Conservation (phyloP, 495 filamentous ascomycete species). For the Rhypophila decipiens region DNA sequence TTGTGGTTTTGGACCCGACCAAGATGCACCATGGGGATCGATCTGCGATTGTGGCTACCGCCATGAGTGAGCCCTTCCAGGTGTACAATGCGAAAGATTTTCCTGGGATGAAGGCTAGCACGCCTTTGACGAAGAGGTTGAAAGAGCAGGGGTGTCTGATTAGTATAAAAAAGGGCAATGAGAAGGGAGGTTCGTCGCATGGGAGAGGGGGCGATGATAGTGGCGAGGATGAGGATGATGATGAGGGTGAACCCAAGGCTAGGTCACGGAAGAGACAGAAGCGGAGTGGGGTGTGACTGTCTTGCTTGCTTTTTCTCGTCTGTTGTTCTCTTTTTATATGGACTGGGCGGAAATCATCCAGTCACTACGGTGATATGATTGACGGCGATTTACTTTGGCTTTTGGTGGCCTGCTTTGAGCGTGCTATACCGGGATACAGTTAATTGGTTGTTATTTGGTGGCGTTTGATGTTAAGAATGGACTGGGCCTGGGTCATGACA, state of each 20-base stretch:
- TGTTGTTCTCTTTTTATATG: no score
- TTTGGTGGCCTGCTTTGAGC: no score
- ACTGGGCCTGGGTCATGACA: no score
- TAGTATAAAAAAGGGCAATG: constrained; percentile 77
- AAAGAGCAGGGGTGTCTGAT: constrained; percentile 72
- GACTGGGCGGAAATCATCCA: no score
- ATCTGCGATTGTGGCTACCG: constrained; percentile 57
- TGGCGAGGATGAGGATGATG: constrained; percentile 41
- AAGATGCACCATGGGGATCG: constrained; percentile 42
- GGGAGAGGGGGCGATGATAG: constrained; percentile 35
- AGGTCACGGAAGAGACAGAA: constrained; percentile 14
- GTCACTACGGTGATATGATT: no score
- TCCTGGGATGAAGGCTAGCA: constrained; percentile 80
- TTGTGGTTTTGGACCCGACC: constrained; percentile 68
- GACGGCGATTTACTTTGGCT: no score
- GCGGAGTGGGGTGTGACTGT: constrained; percentile 3
- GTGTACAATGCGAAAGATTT: constrained; percentile 98
- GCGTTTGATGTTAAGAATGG: no score
- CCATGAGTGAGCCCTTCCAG: constrained; percentile 72
- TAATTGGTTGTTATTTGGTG: no score
- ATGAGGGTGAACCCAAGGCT: constrained; percentile 28
- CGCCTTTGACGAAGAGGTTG: constrained; percentile 58
- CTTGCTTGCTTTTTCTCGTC: no score
- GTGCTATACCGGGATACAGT: no score
- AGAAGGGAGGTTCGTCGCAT: constrained; percentile 41